Percentiles rank a stretch among this genome's conserved stretches.
Conservation (phyloP, 495 filamentous ascomycete genomes). For the Massariosphaeria phaeospora region DNA sequence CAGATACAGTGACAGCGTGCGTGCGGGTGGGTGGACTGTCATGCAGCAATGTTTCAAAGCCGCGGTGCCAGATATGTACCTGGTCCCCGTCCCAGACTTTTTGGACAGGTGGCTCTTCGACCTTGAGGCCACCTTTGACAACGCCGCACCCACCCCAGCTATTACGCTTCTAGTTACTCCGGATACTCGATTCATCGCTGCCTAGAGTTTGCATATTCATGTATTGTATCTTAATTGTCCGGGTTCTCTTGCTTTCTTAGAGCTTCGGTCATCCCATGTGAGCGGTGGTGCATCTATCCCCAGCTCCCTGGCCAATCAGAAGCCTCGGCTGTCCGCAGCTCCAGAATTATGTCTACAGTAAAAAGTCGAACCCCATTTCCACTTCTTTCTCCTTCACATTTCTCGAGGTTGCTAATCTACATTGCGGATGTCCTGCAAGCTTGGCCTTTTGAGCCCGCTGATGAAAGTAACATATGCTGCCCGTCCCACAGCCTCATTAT, state of each 20-base stretch:
- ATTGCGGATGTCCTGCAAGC: too few relatives aligned
- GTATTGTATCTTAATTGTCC: not conserved
- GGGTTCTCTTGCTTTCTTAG: constrained; percentile 1
- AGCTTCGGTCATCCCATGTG: not conserved
- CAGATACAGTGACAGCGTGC: too few relatives aligned
- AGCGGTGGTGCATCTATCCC: not conserved
- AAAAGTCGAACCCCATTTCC: too few relatives aligned
- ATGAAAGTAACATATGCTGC: too few relatives aligned
- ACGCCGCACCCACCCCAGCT: not conserved
- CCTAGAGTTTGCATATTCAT: not conserved
- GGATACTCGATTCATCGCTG: constrained; percentile 6
- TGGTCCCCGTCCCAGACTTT: too few relatives aligned
- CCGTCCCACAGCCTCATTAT: constrained; percentile 37
- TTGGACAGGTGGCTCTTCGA: constrained; percentile 24
- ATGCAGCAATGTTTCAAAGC: constrained; percentile 21
- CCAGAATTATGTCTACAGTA: too few relatives aligned
- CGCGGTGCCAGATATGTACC: too few relatives aligned
- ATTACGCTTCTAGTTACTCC: not conserved
- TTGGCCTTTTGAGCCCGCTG: too few relatives aligned
- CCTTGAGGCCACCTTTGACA: constrained; percentile 30
- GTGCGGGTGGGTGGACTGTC: not conserved
- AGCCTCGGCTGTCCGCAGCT: too few relatives aligned
- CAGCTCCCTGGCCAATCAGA: constrained; percentile 9
- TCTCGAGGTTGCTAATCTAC: too few relatives aligned
- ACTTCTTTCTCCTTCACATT: too few relatives aligned